Conservation (phyloP, 1,284 basidiomycete genomes). For the Austroboletus niveus region DNA sequence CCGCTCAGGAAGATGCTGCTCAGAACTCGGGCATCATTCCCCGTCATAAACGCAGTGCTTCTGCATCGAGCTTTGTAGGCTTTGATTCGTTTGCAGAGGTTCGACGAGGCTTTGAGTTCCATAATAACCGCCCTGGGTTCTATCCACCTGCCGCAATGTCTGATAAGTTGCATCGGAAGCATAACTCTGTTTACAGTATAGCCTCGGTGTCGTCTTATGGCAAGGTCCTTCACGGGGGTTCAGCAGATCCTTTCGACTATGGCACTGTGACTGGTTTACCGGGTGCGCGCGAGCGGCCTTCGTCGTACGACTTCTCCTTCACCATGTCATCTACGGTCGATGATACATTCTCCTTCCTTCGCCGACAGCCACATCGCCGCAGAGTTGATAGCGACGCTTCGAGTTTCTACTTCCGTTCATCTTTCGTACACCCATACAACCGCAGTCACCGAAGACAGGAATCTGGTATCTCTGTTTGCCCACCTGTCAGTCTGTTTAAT, state of each 20-base stretch:
- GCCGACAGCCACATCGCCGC: conserved; percentile 39
- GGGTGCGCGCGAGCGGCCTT: conserved; percentile 50
- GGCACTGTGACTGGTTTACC: conserved; percentile 36
- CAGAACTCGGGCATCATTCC: neutral
- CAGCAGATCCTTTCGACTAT: conserved; percentile 75
- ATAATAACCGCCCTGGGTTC: conserved; percentile 56
- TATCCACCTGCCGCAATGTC: conserved; percentile 50
- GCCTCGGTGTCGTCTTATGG: conserved; percentile 80
- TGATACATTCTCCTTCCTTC: conserved; percentile 71
- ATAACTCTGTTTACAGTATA: conserved; percentile 76
- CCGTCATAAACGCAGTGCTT: conserved; percentile 48
- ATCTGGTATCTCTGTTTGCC: conserved; percentile 55
- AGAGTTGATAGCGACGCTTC: conserved; percentile 76
- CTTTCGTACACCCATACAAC: conserved; percentile 34
- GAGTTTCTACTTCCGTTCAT: conserved; percentile 64
- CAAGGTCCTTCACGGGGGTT: conserved; percentile 59
- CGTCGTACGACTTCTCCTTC: conserved; percentile 53
- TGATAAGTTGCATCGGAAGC: conserved; percentile 41
- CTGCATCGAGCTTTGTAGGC: conserved; percentile 63
- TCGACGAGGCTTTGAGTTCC: conserved; percentile 70
- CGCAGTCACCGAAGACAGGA: conserved; percentile 48
- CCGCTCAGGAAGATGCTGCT: conserved; percentile 14
- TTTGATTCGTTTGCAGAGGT: conserved; percentile 74
- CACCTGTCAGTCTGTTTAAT: conserved; percentile 73
- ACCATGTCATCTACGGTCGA: conserved; percentile 61